Conservation (phyloP, 169 alveolate genomes). For the Cryptosporidium sp. region DNA sequence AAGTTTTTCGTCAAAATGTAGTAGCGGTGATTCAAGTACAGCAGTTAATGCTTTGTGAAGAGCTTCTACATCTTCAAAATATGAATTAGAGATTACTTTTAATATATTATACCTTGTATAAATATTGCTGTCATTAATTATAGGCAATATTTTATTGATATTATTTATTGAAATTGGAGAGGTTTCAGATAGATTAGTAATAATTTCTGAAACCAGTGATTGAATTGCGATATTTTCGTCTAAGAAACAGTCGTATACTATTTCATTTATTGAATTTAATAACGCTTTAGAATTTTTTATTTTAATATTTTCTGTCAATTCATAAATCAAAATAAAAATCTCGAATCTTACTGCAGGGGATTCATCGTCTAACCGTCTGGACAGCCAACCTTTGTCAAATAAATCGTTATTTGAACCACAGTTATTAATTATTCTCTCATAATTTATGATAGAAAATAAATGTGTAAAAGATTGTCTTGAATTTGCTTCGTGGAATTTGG, state of each 20-base stretch:
- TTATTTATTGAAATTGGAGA: conserved; percentile 4
- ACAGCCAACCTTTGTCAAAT: conserved; percentile 60
- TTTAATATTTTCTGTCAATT: conserved; percentile 1
- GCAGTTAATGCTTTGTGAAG: conserved; percentile 29
- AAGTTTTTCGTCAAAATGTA: conserved; percentile 24
- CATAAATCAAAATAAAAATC: conserved; percentile 35
- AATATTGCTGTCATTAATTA: conserved; percentile 52
- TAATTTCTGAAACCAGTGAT: conserved; percentile 60
- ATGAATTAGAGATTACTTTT: conserved; percentile 6
- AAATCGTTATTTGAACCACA: conserved; percentile 20
- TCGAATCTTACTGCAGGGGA: conserved; percentile 73
- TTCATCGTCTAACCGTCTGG: conserved; percentile 53
- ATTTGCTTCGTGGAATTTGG: background rate
- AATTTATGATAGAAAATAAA: conserved; percentile 16
- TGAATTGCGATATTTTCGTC: conserved; percentile 70
- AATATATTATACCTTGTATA: conserved; percentile 42
- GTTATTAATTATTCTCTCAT: background rate
- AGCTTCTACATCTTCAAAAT: conserved; percentile 34
- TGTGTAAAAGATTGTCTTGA: background rate
- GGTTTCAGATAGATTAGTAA: background rate
- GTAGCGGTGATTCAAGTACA: conserved; percentile 23
- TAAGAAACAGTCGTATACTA: conserved; percentile 40
- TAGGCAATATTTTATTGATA: conserved; percentile 29
- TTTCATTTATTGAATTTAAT: conserved; percentile 15
- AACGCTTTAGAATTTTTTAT: background rate